phyloP scores from a whole-genome alignment of 2,329 filamentous ascomycete species.

The Fusarium sp. region DNA sequence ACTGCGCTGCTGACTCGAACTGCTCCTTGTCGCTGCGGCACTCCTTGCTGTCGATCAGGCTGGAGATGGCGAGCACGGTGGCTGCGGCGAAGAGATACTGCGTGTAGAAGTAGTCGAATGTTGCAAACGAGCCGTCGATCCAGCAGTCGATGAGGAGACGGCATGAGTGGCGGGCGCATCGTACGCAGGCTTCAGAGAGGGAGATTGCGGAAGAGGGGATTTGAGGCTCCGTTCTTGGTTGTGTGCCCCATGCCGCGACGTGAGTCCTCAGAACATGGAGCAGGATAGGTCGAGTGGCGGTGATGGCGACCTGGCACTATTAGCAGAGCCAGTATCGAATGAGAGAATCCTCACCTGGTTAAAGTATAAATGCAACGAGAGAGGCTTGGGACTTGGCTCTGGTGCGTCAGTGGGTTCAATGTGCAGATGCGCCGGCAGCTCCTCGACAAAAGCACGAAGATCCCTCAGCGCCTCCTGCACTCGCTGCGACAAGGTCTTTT shows the following conservation, averaged over 20 bases:
- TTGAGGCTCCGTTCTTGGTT: constrained; percentile 34
- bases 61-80: constrained; percentile 58
- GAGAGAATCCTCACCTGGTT: constrained; percentile 49
- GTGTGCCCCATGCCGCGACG: constrained; percentile 42
- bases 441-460: constrained; percentile 48
- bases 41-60: constrained; percentile 48
- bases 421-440: constrained; percentile 48
- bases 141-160: constrained; percentile 56
- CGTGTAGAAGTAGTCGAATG: constrained; percentile 59
- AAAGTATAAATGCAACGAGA: constrained; percentile 51
- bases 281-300: constrained; percentile 50
- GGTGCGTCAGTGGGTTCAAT: constrained; percentile 42
- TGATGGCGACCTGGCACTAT: constrained; percentile 46
- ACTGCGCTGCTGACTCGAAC: constrained; percentile 53
- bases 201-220: constrained; percentile 51
- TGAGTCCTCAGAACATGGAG: constrained; percentile 50
- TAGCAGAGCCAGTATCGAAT: no score
- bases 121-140: constrained; percentile 59
- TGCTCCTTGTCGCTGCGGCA: constrained; percentile 53
- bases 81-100: constrained; percentile 60
- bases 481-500: constrained; percentile 47
- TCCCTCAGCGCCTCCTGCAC: constrained; percentile 49
- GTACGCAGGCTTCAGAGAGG: constrained; percentile 57
- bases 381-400: constrained; percentile 42
- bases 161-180: constrained; percentile 58